Conservation (phyloP, 345 rosid species). For the Acer negundo region DNA sequence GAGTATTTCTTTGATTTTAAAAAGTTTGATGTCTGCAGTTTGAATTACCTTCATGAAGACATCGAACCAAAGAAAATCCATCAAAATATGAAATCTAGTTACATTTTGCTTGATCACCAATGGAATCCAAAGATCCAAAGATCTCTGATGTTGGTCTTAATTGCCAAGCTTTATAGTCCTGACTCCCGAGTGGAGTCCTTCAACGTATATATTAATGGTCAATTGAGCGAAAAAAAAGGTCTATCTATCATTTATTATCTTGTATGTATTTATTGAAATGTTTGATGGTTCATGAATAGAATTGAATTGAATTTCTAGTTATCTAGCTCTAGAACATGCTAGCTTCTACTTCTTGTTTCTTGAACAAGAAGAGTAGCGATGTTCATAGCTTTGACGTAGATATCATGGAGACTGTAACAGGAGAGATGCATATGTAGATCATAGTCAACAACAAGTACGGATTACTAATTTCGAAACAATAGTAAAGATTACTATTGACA, state of each 20-base stretch:
- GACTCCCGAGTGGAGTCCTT: constrained; percentile 16
- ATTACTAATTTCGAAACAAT: no score
- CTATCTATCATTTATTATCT: not conserved
- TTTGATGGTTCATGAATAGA: not conserved
- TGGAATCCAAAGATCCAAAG: constrained; percentile 65
- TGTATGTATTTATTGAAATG: not conserved
- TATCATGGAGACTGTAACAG: no score
- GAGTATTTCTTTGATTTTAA: no score
- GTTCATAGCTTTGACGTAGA: no score
- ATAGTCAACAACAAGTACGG: no score
- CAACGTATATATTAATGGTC: constrained; percentile 14
- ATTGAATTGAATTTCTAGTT: not conserved
- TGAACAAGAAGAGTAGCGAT: no score
- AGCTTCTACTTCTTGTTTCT: no score
- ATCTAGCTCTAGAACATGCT: no score
- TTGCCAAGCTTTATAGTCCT: no score
- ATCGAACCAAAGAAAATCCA: constrained; percentile 55
- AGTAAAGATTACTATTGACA: no score
- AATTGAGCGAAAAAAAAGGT: constrained; percentile 30
- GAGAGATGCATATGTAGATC: no score
- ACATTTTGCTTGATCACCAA: constrained; percentile 71
- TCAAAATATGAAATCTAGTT: no score
- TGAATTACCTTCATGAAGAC: constrained; percentile 78
- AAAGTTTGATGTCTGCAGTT: constrained; percentile 31
- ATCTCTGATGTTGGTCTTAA: constrained; percentile 51